These are phyloP conservation scores for Emydomyces testavorans DNA, from an alignment of 2,329 filamentous ascomycete species.

Conservation along the genomic window DNA sequence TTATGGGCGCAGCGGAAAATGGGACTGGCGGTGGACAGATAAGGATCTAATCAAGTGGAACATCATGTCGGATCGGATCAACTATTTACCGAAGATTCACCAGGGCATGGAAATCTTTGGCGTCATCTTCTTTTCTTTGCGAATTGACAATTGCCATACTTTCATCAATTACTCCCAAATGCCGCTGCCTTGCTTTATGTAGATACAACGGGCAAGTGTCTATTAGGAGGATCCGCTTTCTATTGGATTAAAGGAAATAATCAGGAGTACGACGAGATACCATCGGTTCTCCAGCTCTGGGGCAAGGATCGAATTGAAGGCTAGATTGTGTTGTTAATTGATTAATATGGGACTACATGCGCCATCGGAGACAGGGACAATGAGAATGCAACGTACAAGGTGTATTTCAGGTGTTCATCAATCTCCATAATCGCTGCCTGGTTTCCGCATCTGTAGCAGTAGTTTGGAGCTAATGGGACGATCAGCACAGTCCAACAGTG, in stretches of 20 bases:
- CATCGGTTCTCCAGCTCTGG: conserved; percentile 94
- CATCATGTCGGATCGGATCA: too few species aligned
- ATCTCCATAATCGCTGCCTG: conserved; percentile 99
- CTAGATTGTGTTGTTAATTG: conserved; percentile 39
- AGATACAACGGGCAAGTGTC: neutral
- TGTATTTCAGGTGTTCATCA: conserved; percentile 98
- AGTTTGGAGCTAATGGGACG: conserved; percentile 68
- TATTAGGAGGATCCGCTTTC: conserved; percentile 1
- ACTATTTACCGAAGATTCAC: too few species aligned
- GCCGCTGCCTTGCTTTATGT: too few species aligned
- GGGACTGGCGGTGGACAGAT: too few species aligned
- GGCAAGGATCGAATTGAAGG: conserved; percentile 98
- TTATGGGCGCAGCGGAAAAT: too few species aligned
- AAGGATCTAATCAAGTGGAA: too few species aligned
- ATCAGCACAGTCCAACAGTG: neutral
- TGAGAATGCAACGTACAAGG: conserved; percentile 61
- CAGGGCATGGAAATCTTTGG: too few species aligned
- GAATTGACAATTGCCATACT: too few species aligned
- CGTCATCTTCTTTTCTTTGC: too few species aligned
- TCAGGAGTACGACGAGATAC: conserved; percentile 94
- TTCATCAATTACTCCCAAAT: too few species aligned
- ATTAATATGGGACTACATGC: conserved; percentile 21
- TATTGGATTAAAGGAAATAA: conserved; percentile 74
- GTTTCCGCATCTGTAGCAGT: conserved; percentile 97
- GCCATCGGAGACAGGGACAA: neutral